These are phyloP conservation scores for Mrakiaceae sp. DNA, from an alignment of 1,284 basidiomycete species.

Conservation along the genomic window DNA sequence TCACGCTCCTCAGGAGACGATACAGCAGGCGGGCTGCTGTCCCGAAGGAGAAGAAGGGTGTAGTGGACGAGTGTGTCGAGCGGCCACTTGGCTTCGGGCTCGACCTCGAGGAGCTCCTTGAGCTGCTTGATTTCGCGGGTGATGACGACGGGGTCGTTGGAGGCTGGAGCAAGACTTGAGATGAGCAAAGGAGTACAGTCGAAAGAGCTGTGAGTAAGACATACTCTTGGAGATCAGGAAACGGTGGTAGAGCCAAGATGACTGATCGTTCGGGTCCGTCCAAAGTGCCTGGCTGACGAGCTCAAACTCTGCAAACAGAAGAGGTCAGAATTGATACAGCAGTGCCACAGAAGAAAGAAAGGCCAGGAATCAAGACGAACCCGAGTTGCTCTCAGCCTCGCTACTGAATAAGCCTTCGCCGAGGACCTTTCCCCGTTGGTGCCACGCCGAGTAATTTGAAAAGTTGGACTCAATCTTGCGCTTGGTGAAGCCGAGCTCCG, in stretches of 20 bases:
- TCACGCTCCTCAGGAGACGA: conserved; percentile 17
- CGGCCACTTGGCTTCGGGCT: conserved; percentile 94
- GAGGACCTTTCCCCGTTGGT: conserved; percentile 84
- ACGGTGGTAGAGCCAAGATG: conserved; percentile 94
- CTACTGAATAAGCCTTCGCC: conserved; percentile 47
- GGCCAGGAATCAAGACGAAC: not conserved
- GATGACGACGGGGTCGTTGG: conserved; percentile 37
- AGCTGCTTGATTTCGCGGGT: conserved; percentile 70
- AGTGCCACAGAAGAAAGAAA: not conserved
- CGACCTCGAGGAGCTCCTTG: conserved; percentile 73
- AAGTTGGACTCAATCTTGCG: conserved; percentile 89
- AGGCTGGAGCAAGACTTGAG: not conserved
- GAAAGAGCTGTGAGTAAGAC: conserved; percentile 18
- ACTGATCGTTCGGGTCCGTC: conserved; percentile 92
- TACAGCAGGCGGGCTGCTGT: not conserved
- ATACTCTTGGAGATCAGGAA: conserved; percentile 77
- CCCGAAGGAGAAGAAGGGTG: conserved; percentile 30
- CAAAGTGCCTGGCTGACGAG: conserved; percentile 88
- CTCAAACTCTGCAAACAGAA: conserved; percentile 59
- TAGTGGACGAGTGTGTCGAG: conserved; percentile 84
- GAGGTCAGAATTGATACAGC: not conserved
- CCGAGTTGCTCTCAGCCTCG: conserved; percentile 11
- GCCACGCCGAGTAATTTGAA: conserved; percentile 98
- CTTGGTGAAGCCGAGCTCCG: conserved; percentile 70
- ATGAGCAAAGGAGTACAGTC: not conserved